These are phyloP conservation scores for Sorghum bicolor DNA, from an alignment of 176 grass and related monocot genomes.

Conservation along the genomic window Sorghum_bicolor_NCBIv3 NC_012873.2:52680501-52681000, in stretches of 20 bases:
- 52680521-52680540: background rate
- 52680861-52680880: constrained; percentile 39
- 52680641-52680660: background rate
- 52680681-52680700: background rate
- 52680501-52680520: background rate
- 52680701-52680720: background rate
- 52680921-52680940: constrained; percentile 66
- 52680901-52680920: constrained; percentile 73
- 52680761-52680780: background rate
- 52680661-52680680: background rate
- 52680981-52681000: constrained; percentile 26
- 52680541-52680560: background rate
- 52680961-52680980: constrained; percentile 17
- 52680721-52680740: background rate
- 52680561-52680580: constrained; percentile 17
- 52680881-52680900: constrained; percentile 73
- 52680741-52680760: background rate
- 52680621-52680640: background rate
- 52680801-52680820: background rate
- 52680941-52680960: constrained; percentile 31
- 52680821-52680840: background rate
- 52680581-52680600: background rate
- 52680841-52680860: constrained; percentile 9
- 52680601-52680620: background rate
- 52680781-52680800: constrained; percentile 22